Evolutionary conservation across 495 filamentous ascomycete species (phyloP).

Genomic region (Amniculicola lignicola): DNA sequence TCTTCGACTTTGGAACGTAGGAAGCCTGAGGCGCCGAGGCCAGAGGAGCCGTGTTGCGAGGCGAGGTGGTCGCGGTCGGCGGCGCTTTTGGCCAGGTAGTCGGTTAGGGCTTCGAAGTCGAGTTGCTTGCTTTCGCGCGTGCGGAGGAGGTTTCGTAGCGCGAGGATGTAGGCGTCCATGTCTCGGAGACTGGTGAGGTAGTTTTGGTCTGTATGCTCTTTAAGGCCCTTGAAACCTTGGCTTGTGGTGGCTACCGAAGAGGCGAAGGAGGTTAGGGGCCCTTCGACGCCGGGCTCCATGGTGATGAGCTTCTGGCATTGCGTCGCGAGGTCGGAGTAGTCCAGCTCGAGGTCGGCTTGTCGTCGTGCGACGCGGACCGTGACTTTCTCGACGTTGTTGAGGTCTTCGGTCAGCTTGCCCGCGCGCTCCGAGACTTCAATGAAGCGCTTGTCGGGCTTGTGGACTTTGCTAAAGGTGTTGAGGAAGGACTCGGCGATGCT

Average conservation of each 20-base stretch:
- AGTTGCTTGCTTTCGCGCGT: slow-evolving; percentile 96
- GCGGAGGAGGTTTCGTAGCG: slow-evolving; percentile 83
- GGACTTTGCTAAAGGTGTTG: slow-evolving; percentile 93
- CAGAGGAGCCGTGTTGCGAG: slow-evolving; percentile 53
- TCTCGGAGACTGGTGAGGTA: slow-evolving; percentile 88
- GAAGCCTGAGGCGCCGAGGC: slow-evolving; percentile 73
- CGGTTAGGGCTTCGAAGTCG: slow-evolving; percentile 92
- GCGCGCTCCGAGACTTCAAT: slow-evolving; percentile 90
- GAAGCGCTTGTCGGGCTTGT: slow-evolving; percentile 92
- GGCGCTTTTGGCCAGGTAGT: slow-evolving; percentile 87
- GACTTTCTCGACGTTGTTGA: slow-evolving; percentile 89
- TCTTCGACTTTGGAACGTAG: slow-evolving; percentile 94
- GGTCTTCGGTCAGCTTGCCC: slow-evolving; percentile 92
- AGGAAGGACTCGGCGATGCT: slow-evolving; percentile 94
- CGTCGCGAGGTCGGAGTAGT: slow-evolving; percentile 82
- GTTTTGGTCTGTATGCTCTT: slow-evolving; percentile 92
- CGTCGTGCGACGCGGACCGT: slow-evolving; percentile 83
- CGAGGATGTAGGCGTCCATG: slow-evolving; percentile 86
- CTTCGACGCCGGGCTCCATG: slow-evolving; percentile 84
- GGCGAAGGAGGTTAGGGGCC: slow-evolving; percentile 76
- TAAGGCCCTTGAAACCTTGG: slow-evolving; percentile 67
- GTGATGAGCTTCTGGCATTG: slow-evolving; percentile 90
- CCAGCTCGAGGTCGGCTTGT: slow-evolving; percentile 81
- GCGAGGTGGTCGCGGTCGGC: slow-evolving; percentile 85
- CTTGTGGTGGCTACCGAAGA: slow-evolving; percentile 79